A percentile compares a stretch with the other conserved stretches of the same genome.
Evolutionary conservation across 345 rosid species (phyloP).

Genomic region (Psidium guajava): DNA sequence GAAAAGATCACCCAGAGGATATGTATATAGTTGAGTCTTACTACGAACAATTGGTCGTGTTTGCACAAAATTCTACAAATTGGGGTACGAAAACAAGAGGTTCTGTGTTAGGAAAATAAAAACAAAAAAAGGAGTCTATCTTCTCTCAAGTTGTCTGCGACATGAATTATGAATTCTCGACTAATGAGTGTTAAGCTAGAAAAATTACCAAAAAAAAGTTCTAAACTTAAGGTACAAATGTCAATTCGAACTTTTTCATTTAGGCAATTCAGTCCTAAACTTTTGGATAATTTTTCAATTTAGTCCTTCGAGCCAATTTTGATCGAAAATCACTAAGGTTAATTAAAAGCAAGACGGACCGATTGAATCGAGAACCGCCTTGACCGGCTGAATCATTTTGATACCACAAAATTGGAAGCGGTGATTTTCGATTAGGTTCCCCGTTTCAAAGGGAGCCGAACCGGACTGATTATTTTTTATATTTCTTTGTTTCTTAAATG

Average conservation of each 20-base stretch:
- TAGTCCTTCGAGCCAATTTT: fast-evolving
- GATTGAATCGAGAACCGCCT: too few relatives aligned
- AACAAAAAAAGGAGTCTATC: neutral
- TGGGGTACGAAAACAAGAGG: neutral
- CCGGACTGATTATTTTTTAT: too few relatives aligned
- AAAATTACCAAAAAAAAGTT: neutral
- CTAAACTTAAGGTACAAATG: neutral
- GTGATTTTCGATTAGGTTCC: too few relatives aligned
- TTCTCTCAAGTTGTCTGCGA: neutral
- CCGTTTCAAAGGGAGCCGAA: too few relatives aligned
- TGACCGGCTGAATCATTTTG: fast-evolving
- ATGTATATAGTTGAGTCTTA: neutral
- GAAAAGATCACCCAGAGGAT: neutral
- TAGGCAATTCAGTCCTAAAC: neutral
- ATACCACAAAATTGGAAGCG: too few relatives aligned
- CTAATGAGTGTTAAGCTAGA: neutral
- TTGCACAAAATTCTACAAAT: neutral
- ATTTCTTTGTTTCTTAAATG: too few relatives aligned
- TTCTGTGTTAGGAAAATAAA: neutral
- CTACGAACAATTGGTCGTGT: neutral
- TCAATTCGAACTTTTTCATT: neutral
- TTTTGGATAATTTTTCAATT: neutral
- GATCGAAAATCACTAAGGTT: neutral
- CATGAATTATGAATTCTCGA: neutral
- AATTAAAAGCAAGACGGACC: too few relatives aligned